These are phyloP conservation scores for Penicillium alfredii DNA, from an alignment of 495 filamentous ascomycete species.

Conservation along the genomic window DNA sequence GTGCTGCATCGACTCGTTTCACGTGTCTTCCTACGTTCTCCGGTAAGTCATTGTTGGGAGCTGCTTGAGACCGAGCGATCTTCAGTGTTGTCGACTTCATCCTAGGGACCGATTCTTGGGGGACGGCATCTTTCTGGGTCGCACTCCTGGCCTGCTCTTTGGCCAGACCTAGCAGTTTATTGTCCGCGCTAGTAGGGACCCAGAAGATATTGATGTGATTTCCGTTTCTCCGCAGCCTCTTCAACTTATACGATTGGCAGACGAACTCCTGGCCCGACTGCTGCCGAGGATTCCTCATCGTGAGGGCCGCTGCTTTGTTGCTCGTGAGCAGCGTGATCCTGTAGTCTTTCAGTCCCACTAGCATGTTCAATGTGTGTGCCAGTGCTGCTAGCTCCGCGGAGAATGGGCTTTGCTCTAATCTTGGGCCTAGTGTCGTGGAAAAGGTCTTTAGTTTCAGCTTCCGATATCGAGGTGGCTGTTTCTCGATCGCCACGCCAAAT, in stretches of 20 bases:
- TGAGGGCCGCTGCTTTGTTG: constrained; percentile 13
- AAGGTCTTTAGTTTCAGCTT: constrained; percentile 3
- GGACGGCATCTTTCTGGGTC: constrained; percentile 12
- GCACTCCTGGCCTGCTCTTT: constrained; percentile 21
- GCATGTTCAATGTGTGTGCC: constrained; percentile 4
- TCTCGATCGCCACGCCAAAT: constrained; percentile 11
- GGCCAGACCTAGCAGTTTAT: constrained; percentile 19
- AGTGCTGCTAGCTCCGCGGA: constrained; percentile 10
- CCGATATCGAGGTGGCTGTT: constrained; percentile 9
- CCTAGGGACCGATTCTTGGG: constrained; percentile 2
- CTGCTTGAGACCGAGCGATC: constrained; percentile 16
- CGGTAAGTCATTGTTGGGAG: constrained; percentile 5
- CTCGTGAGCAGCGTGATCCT: constrained; percentile 11
- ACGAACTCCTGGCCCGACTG: too few relatives aligned
- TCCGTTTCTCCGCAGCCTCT: constrained; percentile 14
- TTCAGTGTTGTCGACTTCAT: constrained; percentile 15
- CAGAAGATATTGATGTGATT: constrained; percentile 12
- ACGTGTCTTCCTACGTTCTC: constrained; percentile 22
- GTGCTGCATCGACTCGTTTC: constrained; percentile 23
- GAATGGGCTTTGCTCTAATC: constrained; percentile 10
- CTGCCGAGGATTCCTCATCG: too few relatives aligned
- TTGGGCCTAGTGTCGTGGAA: constrained; percentile 7
- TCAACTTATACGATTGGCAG: constrained; percentile 17
- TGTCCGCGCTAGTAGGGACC: constrained; percentile 12
- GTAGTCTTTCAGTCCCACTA: constrained; percentile 7